Base-by-base conservation (phyloP, 805 yeast genomes). In the Candida methanosorbosa region DNA sequence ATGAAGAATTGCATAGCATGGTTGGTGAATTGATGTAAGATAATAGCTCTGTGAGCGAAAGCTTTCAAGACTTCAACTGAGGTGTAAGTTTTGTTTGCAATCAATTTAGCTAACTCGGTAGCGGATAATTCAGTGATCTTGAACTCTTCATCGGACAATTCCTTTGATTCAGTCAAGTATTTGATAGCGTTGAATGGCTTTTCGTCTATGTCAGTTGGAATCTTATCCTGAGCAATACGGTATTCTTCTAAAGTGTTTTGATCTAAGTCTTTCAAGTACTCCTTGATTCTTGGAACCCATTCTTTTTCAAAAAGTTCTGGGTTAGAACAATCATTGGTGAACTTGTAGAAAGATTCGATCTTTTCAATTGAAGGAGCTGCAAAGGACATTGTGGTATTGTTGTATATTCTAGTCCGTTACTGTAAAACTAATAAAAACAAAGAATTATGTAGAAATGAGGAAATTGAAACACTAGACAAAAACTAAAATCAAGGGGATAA, bases 1-100 rank as follows among this genome's bases (percentile, higher is more conserved):
- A 79, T 68, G 55, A 81, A 63, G 36, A 82, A 64, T 23, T 69
- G 69, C 54, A 60, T 48, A 12, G 72, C 73, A 43, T 68, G 63
- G 43, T 70, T 68, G 35, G 79, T 72, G 46, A 75, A 67, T 44
- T 74, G 76, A 40, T 83, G 85, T 3, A 79, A 75, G 36, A 74
- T 63, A 14, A 76, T 65, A 3, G 87, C 79, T 37, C 76, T 63
- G 46, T 77, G 81, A 27, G 78, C 80, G 47, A 68, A 80, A 0
- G 86, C 85, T 44, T 61, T 69, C 42, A 72, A 64, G 15, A 77
- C 75, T 25, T 68, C 65, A 4, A 64, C 68, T 0, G 84, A 65
- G 18, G 70, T 45, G 37, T 70, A 49, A 27, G 68, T 62, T 7
- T 74, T 72, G 3, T 55, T 37, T 16, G 72, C 67, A 36, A 79